Conservation (phyloP, 805 yeast genomes). For the Spathaspora sp. region DNA sequence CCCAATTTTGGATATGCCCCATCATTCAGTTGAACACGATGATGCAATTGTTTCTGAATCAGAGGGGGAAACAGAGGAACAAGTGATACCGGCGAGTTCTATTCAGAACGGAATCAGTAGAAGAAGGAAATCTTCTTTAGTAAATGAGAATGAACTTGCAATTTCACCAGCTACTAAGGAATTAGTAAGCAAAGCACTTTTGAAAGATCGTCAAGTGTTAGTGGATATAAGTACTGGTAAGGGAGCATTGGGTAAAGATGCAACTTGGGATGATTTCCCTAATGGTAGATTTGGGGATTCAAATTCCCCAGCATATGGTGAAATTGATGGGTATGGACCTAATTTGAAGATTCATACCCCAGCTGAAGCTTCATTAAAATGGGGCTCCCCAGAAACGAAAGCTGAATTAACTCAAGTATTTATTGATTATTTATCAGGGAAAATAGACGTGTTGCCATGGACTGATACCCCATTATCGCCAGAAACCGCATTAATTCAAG, state of each 20-base stretch:
- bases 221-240: conserved; percentile 80
- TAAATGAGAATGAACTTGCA: conserved; percentile 38
- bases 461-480: conserved; percentile 80
- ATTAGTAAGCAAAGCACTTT: conserved; percentile 19
- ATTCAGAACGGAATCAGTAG: conserved; percentile 11
- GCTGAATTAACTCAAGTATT: conserved; percentile 66
- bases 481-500: conserved; percentile 91
- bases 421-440: conserved; percentile 67
- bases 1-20: conserved; percentile 38
- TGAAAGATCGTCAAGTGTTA: conserved; percentile 46
- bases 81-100: conserved; percentile 7
- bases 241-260: conserved; percentile 81
- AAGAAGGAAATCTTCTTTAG: conserved; percentile 32
- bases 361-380: conserved; percentile 60
- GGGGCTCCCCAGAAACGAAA: conserved; percentile 72
- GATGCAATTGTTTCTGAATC: conserved; percentile 41
- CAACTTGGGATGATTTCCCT: conserved; percentile 96
- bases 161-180: conserved; percentile 16
- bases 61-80: conserved; percentile 16
- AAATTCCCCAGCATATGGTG: conserved; percentile 95
- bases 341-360: conserved; percentile 67
- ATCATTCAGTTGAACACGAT: conserved; percentile 22
- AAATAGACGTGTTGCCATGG: conserved; percentile 85
- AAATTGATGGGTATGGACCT: conserved; percentile 96
- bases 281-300: conserved; percentile 96